These are phyloP conservation scores for Pleurotus platypus DNA, from an alignment of 768 basidiomycete genomes.

Conservation along the genomic window DNA sequence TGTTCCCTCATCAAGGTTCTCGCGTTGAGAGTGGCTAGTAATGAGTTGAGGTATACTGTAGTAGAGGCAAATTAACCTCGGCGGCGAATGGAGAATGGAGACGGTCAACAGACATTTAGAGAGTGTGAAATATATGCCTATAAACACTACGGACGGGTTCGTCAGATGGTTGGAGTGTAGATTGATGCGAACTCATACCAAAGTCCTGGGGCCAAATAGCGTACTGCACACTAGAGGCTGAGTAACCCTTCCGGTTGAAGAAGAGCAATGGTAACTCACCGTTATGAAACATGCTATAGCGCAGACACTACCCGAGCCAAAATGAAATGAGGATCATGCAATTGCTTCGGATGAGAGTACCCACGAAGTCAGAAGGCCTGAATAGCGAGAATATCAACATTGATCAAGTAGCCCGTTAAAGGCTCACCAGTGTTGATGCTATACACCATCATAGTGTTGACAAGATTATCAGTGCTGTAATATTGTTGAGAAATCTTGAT, in stretches of 20 bases:
- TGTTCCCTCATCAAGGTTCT: conserved; percentile 6
- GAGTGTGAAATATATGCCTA: conserved; percentile 41
- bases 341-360: neutral
- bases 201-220: conserved; percentile 40
- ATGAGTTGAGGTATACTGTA: conserved; percentile 36
- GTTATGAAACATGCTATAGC: conserved; percentile 25
- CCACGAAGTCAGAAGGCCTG: conserved; percentile 1
- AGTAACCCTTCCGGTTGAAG: conserved; percentile 21
- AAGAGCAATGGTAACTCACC: conserved; percentile 14
- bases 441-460: conserved; percentile 43
- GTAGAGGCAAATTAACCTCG: neutral
- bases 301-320: neutral
- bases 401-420: neutral
- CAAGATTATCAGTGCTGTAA: conserved; percentile 33
- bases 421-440: conserved; percentile 38
- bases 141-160: conserved; percentile 22
- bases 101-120: conserved; percentile 35
- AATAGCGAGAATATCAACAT: neutral
- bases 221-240: conserved; percentile 29
- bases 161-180: too few species aligned
- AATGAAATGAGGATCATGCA: conserved; percentile 11
- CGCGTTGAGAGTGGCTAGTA: conserved; percentile 24
- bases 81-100: neutral
- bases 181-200: conserved; percentile 1
- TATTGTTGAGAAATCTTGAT: neutral